phyloP scores from a whole-genome alignment of 2,329 filamentous ascomycete genomes.

The Colletotrichum sp. region DNA sequence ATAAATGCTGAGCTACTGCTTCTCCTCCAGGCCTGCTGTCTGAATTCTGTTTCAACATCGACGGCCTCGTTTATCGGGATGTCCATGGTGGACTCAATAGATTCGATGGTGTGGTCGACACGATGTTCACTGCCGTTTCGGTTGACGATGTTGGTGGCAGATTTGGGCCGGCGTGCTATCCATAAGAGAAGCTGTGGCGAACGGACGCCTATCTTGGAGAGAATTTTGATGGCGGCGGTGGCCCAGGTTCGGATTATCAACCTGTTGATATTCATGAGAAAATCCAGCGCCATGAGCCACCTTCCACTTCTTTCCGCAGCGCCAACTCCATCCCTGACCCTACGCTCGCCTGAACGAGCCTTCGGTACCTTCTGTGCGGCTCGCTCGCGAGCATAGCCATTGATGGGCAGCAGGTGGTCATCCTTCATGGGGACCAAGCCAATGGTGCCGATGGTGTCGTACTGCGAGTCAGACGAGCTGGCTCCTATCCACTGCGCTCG shows the following conservation, averaged over 20 bases:
- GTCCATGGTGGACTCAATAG: constrained; percentile 40
- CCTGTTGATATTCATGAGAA: constrained; percentile 75
- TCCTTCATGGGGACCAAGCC: constrained; percentile 61
- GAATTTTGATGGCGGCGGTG: constrained; percentile 54
- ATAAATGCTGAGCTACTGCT: constrained; percentile 37
- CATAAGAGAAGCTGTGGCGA: constrained; percentile 69
- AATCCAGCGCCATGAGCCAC: constrained; percentile 78
- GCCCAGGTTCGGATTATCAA: constrained; percentile 66
- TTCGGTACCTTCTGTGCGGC: constrained; percentile 64
- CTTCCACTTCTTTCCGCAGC: constrained; percentile 79
- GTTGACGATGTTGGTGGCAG: constrained; percentile 14
- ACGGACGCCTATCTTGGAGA: constrained; percentile 65
- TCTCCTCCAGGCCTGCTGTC: constrained; percentile 59
- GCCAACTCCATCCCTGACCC: constrained; percentile 71
- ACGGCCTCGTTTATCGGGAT: constrained; percentile 67
- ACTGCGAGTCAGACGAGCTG: constrained; percentile 50
- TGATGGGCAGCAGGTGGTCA: constrained; percentile 46
- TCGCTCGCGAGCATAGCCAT: constrained; percentile 73
- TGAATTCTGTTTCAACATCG: constrained; percentile 83
- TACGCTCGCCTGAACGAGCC: constrained; percentile 48
- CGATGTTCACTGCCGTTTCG: not conserved
- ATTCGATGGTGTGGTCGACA: not conserved
- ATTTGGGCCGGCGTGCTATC: constrained; percentile 47
- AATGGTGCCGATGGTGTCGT: constrained; percentile 59
- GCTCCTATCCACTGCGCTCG: constrained; percentile 56